A percentile compares a stretch with the other conserved stretches of the same genome.
Conservation (phyloP, 345 rosid species). For the Physaria fendleri region DNA sequence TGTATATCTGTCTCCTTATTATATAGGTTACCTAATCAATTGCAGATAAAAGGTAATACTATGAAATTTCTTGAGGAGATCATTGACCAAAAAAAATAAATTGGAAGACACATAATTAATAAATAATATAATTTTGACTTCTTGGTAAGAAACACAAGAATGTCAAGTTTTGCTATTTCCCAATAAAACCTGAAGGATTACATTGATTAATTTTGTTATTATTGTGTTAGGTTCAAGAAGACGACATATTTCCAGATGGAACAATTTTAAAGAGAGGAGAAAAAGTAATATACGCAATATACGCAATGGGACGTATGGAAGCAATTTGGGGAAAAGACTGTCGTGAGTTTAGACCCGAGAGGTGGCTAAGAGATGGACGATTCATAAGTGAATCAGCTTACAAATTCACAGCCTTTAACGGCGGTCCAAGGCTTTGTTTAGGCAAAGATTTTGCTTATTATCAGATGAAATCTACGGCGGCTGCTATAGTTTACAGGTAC, state of each 20-base stretch:
- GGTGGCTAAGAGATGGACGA: conserved; percentile 79
- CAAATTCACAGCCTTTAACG: conserved; percentile 87
- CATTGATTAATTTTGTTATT: background rate
- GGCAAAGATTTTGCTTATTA: conserved; percentile 95
- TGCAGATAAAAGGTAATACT: background rate
- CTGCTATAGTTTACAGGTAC: conserved; percentile 64
- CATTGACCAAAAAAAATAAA: too few species aligned
- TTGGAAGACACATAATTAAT: too few species aligned
- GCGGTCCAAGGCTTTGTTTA: conserved; percentile 85
- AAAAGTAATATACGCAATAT: conserved; percentile 77
- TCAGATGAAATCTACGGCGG: conserved; percentile 77
- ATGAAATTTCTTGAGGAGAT: conserved; percentile 21
- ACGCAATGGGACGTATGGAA: conserved; percentile 95
- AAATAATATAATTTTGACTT: conserved; percentile 6
- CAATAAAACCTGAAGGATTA: conserved; percentile 15
- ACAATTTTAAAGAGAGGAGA: conserved; percentile 77
- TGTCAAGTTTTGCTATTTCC: conserved; percentile 8
- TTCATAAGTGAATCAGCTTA: conserved; percentile 86
- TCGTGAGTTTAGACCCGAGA: conserved; percentile 73
- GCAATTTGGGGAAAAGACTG: conserved; percentile 91
- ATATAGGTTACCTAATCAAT: too few species aligned
- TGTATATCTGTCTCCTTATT: too few species aligned
- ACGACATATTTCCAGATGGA: conserved; percentile 83
- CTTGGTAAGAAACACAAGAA: conserved; percentile 21
- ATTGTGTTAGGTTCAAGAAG: conserved; percentile 59